phyloP scores from a whole-genome alignment of 208 protist genomes.

The Leishmania martiniquensis region DNA sequence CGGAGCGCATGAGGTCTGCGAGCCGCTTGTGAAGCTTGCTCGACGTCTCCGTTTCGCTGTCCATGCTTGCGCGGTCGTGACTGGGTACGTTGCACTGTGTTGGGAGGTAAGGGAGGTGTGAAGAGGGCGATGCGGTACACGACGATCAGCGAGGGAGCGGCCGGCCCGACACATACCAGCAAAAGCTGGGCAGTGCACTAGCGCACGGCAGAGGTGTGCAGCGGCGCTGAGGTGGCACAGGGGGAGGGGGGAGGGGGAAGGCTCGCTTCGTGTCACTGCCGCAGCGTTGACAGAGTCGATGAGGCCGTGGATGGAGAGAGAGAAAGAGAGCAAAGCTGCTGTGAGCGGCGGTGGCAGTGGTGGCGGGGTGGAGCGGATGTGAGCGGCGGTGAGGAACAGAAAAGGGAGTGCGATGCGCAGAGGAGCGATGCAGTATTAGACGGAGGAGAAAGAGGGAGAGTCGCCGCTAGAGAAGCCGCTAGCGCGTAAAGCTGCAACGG shows the following conservation, averaged over 20 bases:
- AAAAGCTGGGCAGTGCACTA: neutral
- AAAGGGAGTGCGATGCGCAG: too few species aligned
- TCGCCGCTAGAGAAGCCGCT: too few species aligned
- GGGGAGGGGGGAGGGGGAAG: neutral
- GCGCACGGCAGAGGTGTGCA: neutral
- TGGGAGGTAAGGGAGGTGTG: neutral
- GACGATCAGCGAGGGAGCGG: neutral
- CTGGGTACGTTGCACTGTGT: neutral
- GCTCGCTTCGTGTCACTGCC: neutral
- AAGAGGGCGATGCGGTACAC: neutral
- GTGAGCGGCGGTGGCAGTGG: neutral
- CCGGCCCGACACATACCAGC: neutral
- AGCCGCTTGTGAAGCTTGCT: slow-evolving; percentile 40
- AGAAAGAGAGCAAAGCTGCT: neutral
- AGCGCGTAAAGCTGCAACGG: too few species aligned
- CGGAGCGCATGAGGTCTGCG: slow-evolving; percentile 39
- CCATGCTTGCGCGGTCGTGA: slow-evolving; percentile 30
- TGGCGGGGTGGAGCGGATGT: too few species aligned
- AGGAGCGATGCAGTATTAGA: too few species aligned
- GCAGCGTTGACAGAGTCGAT: neutral
- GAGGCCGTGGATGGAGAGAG: neutral
- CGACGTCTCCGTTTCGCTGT: slow-evolving; percentile 43
- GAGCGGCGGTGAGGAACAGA: too few species aligned
- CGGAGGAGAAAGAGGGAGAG: too few species aligned
- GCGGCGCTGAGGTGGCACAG: neutral